Conservation (phyloP, 768 basidiomycete genomes). For the Lactifluus echinatus region DNA sequence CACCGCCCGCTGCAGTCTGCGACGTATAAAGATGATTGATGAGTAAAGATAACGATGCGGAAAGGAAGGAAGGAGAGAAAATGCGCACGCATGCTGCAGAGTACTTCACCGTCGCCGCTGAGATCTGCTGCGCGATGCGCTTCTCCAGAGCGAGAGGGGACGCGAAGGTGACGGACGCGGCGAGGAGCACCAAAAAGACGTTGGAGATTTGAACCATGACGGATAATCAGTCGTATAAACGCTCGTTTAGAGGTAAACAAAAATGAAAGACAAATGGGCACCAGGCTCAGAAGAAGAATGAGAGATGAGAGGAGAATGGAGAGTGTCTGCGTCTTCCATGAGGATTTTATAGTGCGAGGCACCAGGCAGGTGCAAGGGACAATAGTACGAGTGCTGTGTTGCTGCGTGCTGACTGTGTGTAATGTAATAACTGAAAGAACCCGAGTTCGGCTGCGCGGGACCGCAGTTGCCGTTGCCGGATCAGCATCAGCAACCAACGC, state of each 20-base stretch:
- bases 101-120: constrained; percentile 41
- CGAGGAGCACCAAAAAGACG: constrained; percentile 1
- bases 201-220: constrained; percentile 4
- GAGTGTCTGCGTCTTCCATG: not conserved
- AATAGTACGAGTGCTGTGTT: no score
- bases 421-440: no score
- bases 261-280: not conserved
- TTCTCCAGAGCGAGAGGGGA: constrained; percentile 30
- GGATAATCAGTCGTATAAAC: not conserved
- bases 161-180: constrained; percentile 13
- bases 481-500: no score
- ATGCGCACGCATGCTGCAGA: constrained; percentile 43
- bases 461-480: no score
- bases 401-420: no score
- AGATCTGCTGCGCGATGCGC: constrained; percentile 42
- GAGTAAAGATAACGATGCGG: no score
- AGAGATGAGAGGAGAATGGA: not conserved
- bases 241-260: not conserved
- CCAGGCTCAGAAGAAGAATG: constrained; percentile 1
- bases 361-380: no score
- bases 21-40: not conserved
- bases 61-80: not conserved
- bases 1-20: constrained; percentile 50
- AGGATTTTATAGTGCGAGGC: not conserved
- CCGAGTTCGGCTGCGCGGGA: no score